Evolutionary conservation across 352 stramenopile genomes (phyloP).

Genomic region (Pythium guiyangense): DNA sequence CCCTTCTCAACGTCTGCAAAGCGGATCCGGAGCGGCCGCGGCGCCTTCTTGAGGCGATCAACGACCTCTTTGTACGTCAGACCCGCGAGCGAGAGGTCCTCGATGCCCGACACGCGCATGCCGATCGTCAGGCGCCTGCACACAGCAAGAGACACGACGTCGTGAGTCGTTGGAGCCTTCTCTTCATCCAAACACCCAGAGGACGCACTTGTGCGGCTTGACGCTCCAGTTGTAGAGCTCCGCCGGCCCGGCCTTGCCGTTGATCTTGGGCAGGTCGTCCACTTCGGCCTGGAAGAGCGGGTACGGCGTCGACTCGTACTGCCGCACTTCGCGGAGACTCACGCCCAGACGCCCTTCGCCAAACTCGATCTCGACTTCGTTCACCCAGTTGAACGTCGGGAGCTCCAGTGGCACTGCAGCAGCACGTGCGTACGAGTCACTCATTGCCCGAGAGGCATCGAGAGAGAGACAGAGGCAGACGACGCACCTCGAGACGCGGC

Average conservation of each 20-base stretch:
- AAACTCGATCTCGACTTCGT: constrained; percentile 85
- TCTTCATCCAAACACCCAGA: neutral
- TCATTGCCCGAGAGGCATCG: neutral
- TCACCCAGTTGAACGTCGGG: constrained; percentile 75
- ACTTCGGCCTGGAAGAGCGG: constrained; percentile 86
- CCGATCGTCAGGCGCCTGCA: constrained; percentile 63
- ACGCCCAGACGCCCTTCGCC: constrained; percentile 75
- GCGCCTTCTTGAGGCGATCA: constrained; percentile 64
- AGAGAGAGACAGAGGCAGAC: too few species aligned
- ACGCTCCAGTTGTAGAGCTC: constrained; percentile 90
- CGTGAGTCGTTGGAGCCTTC: neutral
- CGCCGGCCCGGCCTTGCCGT: constrained; percentile 73
- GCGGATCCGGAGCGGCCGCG: constrained; percentile 65
- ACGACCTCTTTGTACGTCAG: constrained; percentile 84
- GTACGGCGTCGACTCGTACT: constrained; percentile 76
- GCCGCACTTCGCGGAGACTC: constrained; percentile 70
- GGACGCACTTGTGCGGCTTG: constrained; percentile 58
- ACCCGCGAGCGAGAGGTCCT: constrained; percentile 58
- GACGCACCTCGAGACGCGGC: neutral
- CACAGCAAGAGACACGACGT: neutral
- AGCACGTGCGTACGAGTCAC: neutral
- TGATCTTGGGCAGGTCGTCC: constrained; percentile 84
- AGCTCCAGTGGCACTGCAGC: constrained; percentile 16
- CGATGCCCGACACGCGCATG: constrained; percentile 82
- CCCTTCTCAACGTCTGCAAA: constrained; percentile 80